phyloP scores from a whole-genome alignment of 352 stramenopile species.

The Phytopythium oedochilum region DNA sequence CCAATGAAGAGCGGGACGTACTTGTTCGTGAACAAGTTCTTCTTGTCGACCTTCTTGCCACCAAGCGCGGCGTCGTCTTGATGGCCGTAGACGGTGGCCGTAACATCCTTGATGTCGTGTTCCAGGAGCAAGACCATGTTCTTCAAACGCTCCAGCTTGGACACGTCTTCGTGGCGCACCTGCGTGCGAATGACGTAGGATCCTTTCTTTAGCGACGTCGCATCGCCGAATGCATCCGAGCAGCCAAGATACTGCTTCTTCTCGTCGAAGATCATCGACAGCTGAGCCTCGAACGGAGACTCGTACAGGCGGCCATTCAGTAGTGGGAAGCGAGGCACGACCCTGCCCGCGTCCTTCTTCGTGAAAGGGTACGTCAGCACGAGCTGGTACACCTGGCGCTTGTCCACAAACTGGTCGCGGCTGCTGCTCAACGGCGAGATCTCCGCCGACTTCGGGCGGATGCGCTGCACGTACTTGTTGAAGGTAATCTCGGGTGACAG shows the following conservation, averaged over 20 bases:
- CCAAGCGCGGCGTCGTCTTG: constrained; percentile 59
- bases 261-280: constrained; percentile 92
- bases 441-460: constrained; percentile 70
- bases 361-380: constrained; percentile 89
- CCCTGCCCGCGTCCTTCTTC: constrained; percentile 78
- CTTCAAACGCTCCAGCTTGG: constrained; percentile 79
- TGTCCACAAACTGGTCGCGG: constrained; percentile 81
- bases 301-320: constrained; percentile 92
- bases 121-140: constrained; percentile 74
- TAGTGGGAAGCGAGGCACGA: constrained; percentile 73
- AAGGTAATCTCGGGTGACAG: constrained; percentile 70
- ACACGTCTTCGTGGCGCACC: constrained; percentile 79
- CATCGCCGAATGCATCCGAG: constrained; percentile 83
- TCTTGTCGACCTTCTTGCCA: constrained; percentile 52
- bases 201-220: constrained; percentile 85
- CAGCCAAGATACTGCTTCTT: constrained; percentile 90
- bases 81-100: constrained; percentile 52
- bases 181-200: constrained; percentile 67
- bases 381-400: constrained; percentile 87
- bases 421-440: constrained; percentile 75
- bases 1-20: constrained; percentile 70
- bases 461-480: constrained; percentile 78
- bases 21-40: constrained; percentile 40
- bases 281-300: constrained; percentile 89
- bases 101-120: constrained; percentile 68